Evolutionary conservation across 2,329 filamentous ascomycete species (phyloP).

Genomic region (Zalaria obscura): DNA sequence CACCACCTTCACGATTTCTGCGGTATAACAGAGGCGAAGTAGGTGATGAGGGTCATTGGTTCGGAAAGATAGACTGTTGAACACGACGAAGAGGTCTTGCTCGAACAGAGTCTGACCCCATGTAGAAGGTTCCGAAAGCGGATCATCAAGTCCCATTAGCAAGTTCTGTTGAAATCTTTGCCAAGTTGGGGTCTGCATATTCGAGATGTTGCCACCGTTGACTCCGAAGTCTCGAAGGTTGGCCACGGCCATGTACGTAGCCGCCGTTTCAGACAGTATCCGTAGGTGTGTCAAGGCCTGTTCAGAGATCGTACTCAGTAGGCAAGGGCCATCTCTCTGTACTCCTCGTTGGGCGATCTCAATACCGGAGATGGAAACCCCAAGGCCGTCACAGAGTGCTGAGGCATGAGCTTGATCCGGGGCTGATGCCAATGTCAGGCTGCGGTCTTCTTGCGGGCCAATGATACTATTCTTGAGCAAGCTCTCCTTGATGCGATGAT

Average conservation of each 20-base stretch:
- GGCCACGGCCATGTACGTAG: slow-evolving; percentile 31
- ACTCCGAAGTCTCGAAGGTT: slow-evolving; percentile 1
- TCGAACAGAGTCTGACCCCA: slow-evolving; percentile 38
- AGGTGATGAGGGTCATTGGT: slow-evolving; percentile 61
- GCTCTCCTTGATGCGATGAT: slow-evolving; percentile 39
- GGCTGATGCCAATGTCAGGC: background rate
- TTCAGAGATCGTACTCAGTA: slow-evolving; percentile 74
- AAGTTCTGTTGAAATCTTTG: slow-evolving; percentile 11
- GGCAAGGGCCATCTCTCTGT: slow-evolving; percentile 48
- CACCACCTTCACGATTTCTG: slow-evolving; percentile 76
- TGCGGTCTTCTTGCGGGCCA: background rate
- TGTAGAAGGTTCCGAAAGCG: too few species aligned
- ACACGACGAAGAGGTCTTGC: slow-evolving; percentile 63
- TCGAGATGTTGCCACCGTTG: background rate
- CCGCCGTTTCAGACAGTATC: slow-evolving; percentile 67
- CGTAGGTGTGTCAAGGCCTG: slow-evolving; percentile 75
- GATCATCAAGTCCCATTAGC: background rate
- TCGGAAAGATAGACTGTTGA: slow-evolving; percentile 55
- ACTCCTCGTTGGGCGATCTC: slow-evolving; percentile 88
- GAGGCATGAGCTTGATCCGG: background rate
- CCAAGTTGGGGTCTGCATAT: slow-evolving; percentile 5
- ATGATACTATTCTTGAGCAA: slow-evolving; percentile 1
- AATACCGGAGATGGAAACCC: slow-evolving; percentile 67
- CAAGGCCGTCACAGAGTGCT: slow-evolving; percentile 8
- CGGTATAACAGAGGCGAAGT: slow-evolving; percentile 73